These are phyloP conservation scores for Trichaptum fuscoviolaceum DNA, from an alignment of 768 basidiomycete species.

Conservation along the genomic window DNA sequence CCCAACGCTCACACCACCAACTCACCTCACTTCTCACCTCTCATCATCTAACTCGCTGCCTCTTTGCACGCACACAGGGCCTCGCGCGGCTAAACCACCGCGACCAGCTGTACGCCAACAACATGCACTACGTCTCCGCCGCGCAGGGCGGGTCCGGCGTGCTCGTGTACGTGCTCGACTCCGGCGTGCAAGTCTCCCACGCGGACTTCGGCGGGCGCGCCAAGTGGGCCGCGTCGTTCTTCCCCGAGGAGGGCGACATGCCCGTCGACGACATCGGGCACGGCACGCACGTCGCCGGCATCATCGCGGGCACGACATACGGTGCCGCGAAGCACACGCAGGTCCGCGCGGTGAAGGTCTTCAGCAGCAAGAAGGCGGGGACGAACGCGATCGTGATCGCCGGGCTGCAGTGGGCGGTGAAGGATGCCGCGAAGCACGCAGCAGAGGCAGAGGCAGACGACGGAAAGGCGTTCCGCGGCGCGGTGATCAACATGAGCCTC, in stretches of 20 bases:
- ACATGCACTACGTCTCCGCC: not conserved
- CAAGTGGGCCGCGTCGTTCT: not conserved
- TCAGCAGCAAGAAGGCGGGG: not conserved
- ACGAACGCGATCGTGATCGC: not conserved
- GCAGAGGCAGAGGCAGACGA: too few species aligned
- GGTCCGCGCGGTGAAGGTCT: slow-evolving; percentile 5
- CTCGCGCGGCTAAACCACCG: not conserved
- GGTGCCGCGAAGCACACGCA: slow-evolving; percentile 8
- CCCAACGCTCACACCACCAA: not conserved
- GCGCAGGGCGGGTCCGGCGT: not conserved
- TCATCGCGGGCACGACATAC: not conserved
- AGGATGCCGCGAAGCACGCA: not conserved
- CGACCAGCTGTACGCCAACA: not conserved
- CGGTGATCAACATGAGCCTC: slow-evolving; percentile 9
- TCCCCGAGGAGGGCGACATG: not conserved
- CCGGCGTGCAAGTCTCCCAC: not conserved
- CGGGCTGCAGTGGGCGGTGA: slow-evolving; percentile 1
- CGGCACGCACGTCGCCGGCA: slow-evolving; percentile 9
- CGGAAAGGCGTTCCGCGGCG: slow-evolving; percentile 22
- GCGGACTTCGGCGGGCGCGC: not conserved
- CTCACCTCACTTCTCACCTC: too few species aligned
- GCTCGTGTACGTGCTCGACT: not conserved
- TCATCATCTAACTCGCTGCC: too few species aligned
- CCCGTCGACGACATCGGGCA: not conserved
- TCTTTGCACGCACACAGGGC: too few species aligned